These are phyloP conservation scores for Puccinia polysora DNA, from an alignment of 1,284 basidiomycete species.

Conservation along the genomic window DNA sequence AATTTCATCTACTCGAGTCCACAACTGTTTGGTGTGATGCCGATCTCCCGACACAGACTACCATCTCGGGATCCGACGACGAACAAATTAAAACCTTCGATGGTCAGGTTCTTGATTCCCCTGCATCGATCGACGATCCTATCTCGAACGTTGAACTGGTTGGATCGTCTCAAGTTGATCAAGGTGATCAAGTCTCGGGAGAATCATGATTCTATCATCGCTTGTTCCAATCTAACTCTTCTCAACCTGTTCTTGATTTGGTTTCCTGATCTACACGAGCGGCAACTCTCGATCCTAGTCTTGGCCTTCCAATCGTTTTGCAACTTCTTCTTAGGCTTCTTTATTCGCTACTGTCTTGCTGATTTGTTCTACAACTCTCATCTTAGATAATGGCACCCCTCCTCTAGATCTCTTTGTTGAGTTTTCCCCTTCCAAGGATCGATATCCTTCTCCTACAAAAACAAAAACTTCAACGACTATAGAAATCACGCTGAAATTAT, in stretches of 20 bases:
- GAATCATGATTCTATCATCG: constrained; percentile 56
- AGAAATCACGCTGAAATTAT: too few relatives aligned
- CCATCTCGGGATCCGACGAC: constrained; percentile 72
- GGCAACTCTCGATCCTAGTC: constrained; percentile 51
- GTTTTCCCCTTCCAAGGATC: too few relatives aligned
- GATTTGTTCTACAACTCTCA: constrained; percentile 47
- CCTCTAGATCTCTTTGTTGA: too few relatives aligned
- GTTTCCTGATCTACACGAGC: constrained; percentile 64
- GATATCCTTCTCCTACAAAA: too few relatives aligned
- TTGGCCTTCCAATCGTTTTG: constrained; percentile 69
- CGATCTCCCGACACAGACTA: constrained; percentile 87
- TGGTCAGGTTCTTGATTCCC: constrained; percentile 58
- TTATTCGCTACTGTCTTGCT: constrained; percentile 78
- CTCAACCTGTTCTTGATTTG: constrained; percentile 74
- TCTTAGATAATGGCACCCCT: constrained; percentile 15
- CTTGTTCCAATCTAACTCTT: constrained; percentile 79
- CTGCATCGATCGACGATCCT: not conserved
- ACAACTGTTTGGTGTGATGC: constrained; percentile 87
- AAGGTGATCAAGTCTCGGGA: not conserved
- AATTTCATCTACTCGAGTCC: constrained; percentile 93
- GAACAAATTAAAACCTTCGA: constrained; percentile 66
- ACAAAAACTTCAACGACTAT: too few relatives aligned
- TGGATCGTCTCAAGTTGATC: constrained; percentile 61
- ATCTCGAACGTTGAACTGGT: constrained; percentile 59
- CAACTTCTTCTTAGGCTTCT: constrained; percentile 68